A percentile compares a stretch with the other conserved stretches of the same genome.
phyloP scores from a whole-genome alignment of 768 basidiomycete species.

The Russula griseocarnosa region DNA sequence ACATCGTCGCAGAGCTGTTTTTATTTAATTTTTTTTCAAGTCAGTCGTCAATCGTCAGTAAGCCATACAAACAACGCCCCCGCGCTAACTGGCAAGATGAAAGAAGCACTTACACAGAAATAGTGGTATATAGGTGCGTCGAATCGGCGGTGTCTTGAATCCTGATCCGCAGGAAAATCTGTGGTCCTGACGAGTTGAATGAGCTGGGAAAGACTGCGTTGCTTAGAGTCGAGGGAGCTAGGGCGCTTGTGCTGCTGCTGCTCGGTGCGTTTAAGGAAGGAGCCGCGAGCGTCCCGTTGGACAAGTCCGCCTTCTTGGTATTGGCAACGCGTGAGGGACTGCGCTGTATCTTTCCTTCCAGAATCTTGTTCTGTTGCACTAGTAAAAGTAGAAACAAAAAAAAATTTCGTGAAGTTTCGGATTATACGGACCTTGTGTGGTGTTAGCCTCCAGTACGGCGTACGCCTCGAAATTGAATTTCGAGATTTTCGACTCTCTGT shows the following conservation, averaged over 20 bases:
- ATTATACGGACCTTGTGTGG: slow-evolving; percentile 55
- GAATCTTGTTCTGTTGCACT: slow-evolving; percentile 74
- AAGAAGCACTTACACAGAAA: slow-evolving; percentile 70
- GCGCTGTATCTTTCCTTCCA: slow-evolving; percentile 78
- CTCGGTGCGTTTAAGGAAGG: slow-evolving; percentile 26
- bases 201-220: slow-evolving; percentile 52
- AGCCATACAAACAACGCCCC: too few relatives aligned
- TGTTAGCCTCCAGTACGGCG: slow-evolving; percentile 75
- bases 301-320: slow-evolving; percentile 54
- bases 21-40: neutral
- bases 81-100: neutral
- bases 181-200: slow-evolving; percentile 71
- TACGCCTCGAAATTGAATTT: slow-evolving; percentile 91
- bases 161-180: slow-evolving; percentile 76
- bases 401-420: neutral
- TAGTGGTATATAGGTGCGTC: slow-evolving; percentile 83
- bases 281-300: slow-evolving; percentile 32
- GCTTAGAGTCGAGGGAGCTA: slow-evolving; percentile 32
- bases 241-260: slow-evolving; percentile 32
- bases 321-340: slow-evolving; percentile 68
- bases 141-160: slow-evolving; percentile 79
- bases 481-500: slow-evolving; percentile 75
- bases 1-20: slow-evolving; percentile 80
- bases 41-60: too few relatives aligned
- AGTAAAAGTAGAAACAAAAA: slow-evolving; percentile 3